Evolutionary conservation across 2,329 filamentous ascomycete genomes (phyloP).

Genomic region (Pyricularia sp.): DNA sequence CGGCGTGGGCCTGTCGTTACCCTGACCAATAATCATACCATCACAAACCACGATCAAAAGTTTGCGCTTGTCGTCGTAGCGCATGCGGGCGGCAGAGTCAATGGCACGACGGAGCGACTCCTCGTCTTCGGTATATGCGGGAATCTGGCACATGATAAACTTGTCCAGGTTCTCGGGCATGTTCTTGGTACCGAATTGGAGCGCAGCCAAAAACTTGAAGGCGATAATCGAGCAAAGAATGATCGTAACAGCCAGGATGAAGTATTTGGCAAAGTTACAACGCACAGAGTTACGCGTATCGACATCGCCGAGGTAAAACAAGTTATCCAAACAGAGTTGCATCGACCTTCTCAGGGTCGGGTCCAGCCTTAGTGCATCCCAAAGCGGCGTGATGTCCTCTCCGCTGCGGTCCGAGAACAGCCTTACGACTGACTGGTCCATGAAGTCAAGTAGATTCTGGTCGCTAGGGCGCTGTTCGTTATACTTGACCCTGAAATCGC

Average conservation of each 20-base stretch:
- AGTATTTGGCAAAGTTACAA: constrained; percentile 83
- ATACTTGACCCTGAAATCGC: constrained; percentile 46
- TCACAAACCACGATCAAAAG: constrained; percentile 87
- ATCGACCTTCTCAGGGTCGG: constrained; percentile 52
- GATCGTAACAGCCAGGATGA: constrained; percentile 77
- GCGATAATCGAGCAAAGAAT: constrained; percentile 72
- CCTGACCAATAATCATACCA: constrained; percentile 98
- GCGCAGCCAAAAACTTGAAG: constrained; percentile 94
- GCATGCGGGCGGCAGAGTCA: constrained; percentile 90
- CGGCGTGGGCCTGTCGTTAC: constrained; percentile 91
- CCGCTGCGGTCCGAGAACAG: constrained; percentile 73
- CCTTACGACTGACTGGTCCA: constrained; percentile 63
- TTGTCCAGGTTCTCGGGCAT: constrained; percentile 95
- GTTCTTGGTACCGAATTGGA: constrained; percentile 89
- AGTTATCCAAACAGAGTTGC: constrained; percentile 78
- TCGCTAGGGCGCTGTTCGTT: constrained; percentile 37
- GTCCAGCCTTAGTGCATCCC: constrained; percentile 59
- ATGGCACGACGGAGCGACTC: constrained; percentile 95
- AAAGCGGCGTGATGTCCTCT: constrained; percentile 73
- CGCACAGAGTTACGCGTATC: constrained; percentile 81
- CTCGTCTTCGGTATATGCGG: constrained; percentile 96
- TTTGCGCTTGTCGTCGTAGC: constrained; percentile 97
- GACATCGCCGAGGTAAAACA: constrained; percentile 88
- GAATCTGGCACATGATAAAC: constrained; percentile 95
- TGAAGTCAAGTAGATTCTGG: constrained; percentile 57